phyloP scores from a whole-genome alignment of 352 stramenopile genomes.

The Peronospora farinosa region DNA sequence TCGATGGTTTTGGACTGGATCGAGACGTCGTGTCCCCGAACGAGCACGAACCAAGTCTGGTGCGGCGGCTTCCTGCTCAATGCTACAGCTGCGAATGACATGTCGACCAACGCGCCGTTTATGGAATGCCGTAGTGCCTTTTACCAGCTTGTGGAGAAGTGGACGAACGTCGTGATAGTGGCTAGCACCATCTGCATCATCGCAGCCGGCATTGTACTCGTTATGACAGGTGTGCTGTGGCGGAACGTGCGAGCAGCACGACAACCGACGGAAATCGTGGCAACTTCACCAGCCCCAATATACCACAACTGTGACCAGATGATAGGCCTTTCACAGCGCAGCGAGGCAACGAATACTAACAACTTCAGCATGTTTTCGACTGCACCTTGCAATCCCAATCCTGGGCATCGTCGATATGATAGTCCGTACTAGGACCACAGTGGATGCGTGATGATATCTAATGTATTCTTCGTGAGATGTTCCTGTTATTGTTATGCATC shows the following conservation, averaged over 20 bases:
- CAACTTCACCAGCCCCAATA: conserved; percentile 11
- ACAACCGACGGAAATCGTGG: conserved; percentile 15
- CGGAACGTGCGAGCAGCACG: conserved; percentile 25
- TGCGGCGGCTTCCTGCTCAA: conserved; percentile 62
- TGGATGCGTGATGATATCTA: conserved; percentile 16
- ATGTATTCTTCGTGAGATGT: conserved; percentile 16
- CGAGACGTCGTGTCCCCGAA: conserved; percentile 45
- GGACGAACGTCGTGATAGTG: conserved; percentile 54
- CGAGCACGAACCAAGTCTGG: conserved; percentile 55
- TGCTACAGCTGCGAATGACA: conserved; percentile 34
- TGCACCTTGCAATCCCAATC: conserved; percentile 20
- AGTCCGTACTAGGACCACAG: conserved; percentile 30
- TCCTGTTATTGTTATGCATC: conserved; percentile 20
- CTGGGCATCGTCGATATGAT: conserved; percentile 30
- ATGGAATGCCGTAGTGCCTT: conserved; percentile 54
- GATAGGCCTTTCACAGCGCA: conserved; percentile 17
- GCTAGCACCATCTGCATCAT: conserved; percentile 48
- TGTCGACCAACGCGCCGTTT: conserved; percentile 49
- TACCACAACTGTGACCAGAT: conserved; percentile 31
- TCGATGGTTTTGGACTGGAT: conserved; percentile 60
- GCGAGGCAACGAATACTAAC: conserved; percentile 25
- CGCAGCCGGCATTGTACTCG: conserved; percentile 41
- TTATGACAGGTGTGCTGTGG: conserved; percentile 54
- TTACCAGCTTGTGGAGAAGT: conserved; percentile 63
- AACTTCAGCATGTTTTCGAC: conserved; percentile 34